These are phyloP conservation scores for Letharia lupina DNA, from an alignment of 495 filamentous ascomycete genomes.

Conservation along the genomic window DNA sequence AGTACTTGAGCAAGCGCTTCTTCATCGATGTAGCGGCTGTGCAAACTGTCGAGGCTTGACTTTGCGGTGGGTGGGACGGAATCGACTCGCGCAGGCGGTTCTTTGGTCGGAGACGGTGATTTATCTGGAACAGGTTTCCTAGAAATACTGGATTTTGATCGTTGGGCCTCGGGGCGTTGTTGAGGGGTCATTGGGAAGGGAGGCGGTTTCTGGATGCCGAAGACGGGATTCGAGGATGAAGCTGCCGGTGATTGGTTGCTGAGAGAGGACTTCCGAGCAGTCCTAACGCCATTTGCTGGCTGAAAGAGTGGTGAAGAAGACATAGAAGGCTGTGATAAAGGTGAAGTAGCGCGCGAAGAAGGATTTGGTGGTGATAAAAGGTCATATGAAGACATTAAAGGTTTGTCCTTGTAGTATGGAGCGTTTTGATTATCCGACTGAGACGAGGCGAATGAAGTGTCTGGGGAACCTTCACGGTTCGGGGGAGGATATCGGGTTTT, in stretches of 20 bases:
- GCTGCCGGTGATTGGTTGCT: not conserved
- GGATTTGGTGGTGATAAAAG: conserved; percentile 15
- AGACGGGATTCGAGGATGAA: not conserved
- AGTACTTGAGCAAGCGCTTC: conserved; percentile 49
- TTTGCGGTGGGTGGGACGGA: conserved; percentile 26
- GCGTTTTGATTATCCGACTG: conserved; percentile 12
- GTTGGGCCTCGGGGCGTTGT: conserved; percentile 26
- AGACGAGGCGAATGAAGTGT: conserved; percentile 12
- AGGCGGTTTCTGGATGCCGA: conserved; percentile 28
- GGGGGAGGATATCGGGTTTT: conserved; percentile 17
- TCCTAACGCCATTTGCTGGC: not conserved
- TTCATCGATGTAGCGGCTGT: conserved; percentile 55
- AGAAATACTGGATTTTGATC: conserved; percentile 37
- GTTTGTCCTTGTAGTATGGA: conserved; percentile 21
- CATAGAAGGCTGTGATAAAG: conserved; percentile 19
- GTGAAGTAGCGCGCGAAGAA: conserved; percentile 20
- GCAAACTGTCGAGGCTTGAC: conserved; percentile 56
- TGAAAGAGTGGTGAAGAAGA: conserved; percentile 13
- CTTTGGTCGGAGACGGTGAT: conserved; percentile 17
- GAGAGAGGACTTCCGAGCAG: not conserved
- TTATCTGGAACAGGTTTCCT: conserved; percentile 58
- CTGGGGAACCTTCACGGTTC: conserved; percentile 7
- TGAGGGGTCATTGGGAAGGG: conserved; percentile 34
- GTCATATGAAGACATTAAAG: conserved; percentile 19
- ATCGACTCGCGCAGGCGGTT: conserved; percentile 2